Evolutionary conservation across 108 stramenopile genomes (phyloP).

Genomic region (Aurantiochytrium sp.): DNA sequence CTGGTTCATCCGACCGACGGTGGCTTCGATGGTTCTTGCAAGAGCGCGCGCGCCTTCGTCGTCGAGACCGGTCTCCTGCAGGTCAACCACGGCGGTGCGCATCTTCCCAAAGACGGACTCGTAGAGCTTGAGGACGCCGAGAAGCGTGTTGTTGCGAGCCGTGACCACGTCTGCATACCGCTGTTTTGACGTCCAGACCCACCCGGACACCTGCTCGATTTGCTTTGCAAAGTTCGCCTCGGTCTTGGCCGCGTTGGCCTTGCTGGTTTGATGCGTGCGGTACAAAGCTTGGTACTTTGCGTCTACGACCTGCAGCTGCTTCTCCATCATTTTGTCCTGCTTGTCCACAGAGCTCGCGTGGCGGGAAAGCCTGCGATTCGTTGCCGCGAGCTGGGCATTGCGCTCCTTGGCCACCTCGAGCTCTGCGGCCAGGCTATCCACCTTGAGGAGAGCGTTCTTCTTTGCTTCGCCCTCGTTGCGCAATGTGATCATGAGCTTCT

Average conservation of each 20-base stretch:
- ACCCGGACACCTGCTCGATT: conserved; percentile 15
- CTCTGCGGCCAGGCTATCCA: not conserved
- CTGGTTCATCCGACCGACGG: not conserved
- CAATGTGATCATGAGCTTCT: not conserved
- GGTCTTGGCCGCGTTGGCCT: not conserved
- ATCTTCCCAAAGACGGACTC: conserved; percentile 7
- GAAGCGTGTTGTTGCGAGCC: not conserved
- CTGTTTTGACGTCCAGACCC: conserved; percentile 21
- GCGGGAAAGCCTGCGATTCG: not conserved
- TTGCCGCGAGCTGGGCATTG: not conserved
- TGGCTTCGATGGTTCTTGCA: not conserved
- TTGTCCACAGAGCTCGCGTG: not conserved
- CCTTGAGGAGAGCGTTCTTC: not conserved
- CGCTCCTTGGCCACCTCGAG: not conserved
- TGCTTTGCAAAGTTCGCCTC: not conserved
- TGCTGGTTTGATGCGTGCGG: not conserved
- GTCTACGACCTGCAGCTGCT: conserved; percentile 2
- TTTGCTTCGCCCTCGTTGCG: not conserved
- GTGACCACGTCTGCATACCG: not conserved
- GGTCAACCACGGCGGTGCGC: not conserved
- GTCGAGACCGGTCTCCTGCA: not conserved
- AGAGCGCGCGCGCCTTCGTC: not conserved
- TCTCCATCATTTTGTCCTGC: not conserved
- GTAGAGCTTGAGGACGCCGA: not conserved
- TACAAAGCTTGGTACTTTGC: not conserved